Conservation (phyloP, 2,329 filamentous ascomycete genomes). For the Dothistroma septosporum region DNA sequence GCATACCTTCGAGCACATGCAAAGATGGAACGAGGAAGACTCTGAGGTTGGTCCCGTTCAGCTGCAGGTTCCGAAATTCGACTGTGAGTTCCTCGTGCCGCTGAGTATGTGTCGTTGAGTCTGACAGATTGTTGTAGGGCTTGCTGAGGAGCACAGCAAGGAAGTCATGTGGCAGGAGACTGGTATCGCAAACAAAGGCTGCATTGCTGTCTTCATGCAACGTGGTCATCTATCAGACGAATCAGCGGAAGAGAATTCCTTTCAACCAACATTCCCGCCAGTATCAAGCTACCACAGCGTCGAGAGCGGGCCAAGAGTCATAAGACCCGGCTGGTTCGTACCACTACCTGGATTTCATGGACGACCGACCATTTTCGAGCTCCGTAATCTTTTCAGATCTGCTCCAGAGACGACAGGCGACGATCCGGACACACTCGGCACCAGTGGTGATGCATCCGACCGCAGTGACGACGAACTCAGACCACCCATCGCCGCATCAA, state of each 20-base stretch:
- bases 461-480: neutral
- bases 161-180: neutral
- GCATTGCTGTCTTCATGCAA: constrained; percentile 12
- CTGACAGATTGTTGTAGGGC: constrained; percentile 5
- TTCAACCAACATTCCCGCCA: neutral
- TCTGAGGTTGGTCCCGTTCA: neutral
- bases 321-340: constrained; percentile 1
- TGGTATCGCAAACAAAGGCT: constrained; percentile 7
- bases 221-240: constrained; percentile 3
- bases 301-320: neutral
- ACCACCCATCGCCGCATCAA: neutral
- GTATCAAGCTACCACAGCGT: neutral
- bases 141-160: neutral
- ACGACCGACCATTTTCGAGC: neutral
- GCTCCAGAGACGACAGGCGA: neutral
- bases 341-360: neutral
- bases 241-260: neutral
- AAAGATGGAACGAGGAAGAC: no score
- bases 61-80: neutral
- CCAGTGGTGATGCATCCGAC: neutral
- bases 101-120: neutral
- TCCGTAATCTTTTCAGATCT: neutral
- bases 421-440: neutral
- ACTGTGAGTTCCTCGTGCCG: neutral
- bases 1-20: no score